Conservation (phyloP, 2,329 filamentous ascomycete genomes). For the Venturia aucupariae region DNA sequence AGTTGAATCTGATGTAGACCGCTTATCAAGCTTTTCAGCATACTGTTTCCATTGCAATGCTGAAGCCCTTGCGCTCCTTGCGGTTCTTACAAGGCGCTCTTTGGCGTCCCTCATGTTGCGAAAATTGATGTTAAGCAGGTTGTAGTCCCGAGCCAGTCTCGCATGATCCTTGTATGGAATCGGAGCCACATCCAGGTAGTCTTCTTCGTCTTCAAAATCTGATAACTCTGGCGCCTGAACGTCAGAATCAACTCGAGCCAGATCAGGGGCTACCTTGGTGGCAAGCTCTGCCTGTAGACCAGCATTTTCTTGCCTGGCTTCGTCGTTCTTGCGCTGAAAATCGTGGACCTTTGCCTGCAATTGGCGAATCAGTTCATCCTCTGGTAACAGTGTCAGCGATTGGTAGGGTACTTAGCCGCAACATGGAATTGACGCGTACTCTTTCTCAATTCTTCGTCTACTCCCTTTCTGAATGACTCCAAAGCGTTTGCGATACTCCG, state of each 20-base stretch:
- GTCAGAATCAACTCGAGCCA: background rate
- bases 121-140: background rate
- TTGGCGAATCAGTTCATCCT: constrained; percentile 3
- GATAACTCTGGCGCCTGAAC: background rate
- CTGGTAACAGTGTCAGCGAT: background rate
- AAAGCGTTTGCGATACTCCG: background rate
- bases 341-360: background rate
- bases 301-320: background rate
- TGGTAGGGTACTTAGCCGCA: background rate
- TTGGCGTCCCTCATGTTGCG: background rate
- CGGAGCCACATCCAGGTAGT: background rate
- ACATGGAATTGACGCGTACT: background rate
- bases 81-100: background rate
- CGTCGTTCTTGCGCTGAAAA: background rate
- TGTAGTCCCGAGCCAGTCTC: background rate
- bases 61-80: background rate
- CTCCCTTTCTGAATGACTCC: background rate
- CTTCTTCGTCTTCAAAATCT: background rate
- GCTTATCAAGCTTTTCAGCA: background rate
- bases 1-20: background rate
- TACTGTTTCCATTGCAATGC: background rate
- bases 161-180: background rate
- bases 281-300: background rate
- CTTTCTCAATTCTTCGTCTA: background rate
- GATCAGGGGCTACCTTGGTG: background rate